Evolutionary conservation across 2,329 filamentous ascomycete species (phyloP), one percentile per base, ranked within the genome.

Genomic region (Neophaeococcomyces mojaviensis): DNA sequence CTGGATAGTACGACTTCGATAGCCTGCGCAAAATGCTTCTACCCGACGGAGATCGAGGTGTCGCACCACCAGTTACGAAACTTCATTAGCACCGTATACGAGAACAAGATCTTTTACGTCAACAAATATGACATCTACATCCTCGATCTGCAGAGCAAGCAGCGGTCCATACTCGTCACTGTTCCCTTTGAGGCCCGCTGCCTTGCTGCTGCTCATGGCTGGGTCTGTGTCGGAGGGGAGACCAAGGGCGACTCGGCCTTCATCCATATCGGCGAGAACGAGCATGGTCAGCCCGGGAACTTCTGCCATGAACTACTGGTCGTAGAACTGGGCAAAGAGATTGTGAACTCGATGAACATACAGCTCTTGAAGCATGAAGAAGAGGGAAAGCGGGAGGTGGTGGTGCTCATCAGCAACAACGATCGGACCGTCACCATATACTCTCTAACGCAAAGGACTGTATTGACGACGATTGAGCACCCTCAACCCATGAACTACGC

Each of bases 401-500:
- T 83, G 13, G 76, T 68, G 38, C 57, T 42, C 76, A 86, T 37
- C 69, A 96, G 58, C 80, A 96, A 96, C 68, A 98, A 98, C 62
- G 92, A 97, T 68, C 84, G 82, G 61, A 88, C 86, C 1, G 85
- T 97, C 47, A 83, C 84, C 22, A 69, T 96, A n/a, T 87, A 94
- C 60, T 84, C 82, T 39, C 70, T 97, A 16, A 72, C 77, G 22
- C 78, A 82, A 43, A 77, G 80, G 12, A 73, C 84, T 49, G 72
- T 84, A 30, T 67, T 94, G 18, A 80, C 86, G 45, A 75, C 81
- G 35, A 69, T 96, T 44, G 74, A 78, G 3, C 83, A 94, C 53
- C 83, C 86, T 4, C 85, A 90, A 60, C 85, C 82, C 53, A 90
- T 97, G 69, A 98, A 98, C 59, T 88, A 94, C 59, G 87, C 89